phyloP scores from a whole-genome alignment of 73 alveolate genomes.

The Diophrys appendiculata region DNA sequence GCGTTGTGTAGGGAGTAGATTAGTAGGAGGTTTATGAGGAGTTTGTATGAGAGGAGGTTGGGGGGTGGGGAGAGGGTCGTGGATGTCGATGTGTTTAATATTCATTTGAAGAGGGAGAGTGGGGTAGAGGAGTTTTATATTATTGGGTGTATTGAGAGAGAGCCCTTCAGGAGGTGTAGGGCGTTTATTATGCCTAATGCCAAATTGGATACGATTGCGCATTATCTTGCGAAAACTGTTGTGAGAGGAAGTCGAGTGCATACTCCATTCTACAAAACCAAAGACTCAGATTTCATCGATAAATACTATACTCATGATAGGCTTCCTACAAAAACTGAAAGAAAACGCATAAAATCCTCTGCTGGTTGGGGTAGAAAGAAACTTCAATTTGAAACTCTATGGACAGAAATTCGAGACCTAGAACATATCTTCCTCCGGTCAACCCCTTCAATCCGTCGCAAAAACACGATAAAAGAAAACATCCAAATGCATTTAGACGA shows the following conservation, averaged over 20 bases:
- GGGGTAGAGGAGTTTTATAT: conserved; percentile 43
- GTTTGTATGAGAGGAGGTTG: conserved; percentile 6
- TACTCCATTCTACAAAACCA: conserved; percentile 27
- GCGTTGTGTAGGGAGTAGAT: not conserved
- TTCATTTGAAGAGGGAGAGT: conserved; percentile 21
- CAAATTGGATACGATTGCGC: conserved; percentile 33
- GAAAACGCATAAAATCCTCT: conserved; percentile 12
- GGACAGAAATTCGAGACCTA: conserved; percentile 39
- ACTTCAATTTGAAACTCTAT: conserved; percentile 21
- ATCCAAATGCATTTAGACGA: conserved; percentile 38
- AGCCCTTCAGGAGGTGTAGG: conserved; percentile 16
- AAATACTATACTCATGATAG: conserved; percentile 38
- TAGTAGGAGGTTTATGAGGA: not conserved
- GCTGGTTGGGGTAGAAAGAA: not conserved
- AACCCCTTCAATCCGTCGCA: conserved; percentile 21
- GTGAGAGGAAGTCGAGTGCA: conserved; percentile 26
- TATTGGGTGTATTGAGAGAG: conserved; percentile 27
- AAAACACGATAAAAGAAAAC: conserved; percentile 16
- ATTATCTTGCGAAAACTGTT: conserved; percentile 31
- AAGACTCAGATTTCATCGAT: conserved; percentile 43
- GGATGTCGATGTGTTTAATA: conserved; percentile 27
- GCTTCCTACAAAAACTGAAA: conserved; percentile 4
- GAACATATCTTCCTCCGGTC: conserved; percentile 25
- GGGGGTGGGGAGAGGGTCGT: conserved; percentile 42
- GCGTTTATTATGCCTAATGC: conserved; percentile 29